Base-by-base conservation (phyloP, 139 green algal genomes). In the Deuterostichococcus epilithicus region DNA sequence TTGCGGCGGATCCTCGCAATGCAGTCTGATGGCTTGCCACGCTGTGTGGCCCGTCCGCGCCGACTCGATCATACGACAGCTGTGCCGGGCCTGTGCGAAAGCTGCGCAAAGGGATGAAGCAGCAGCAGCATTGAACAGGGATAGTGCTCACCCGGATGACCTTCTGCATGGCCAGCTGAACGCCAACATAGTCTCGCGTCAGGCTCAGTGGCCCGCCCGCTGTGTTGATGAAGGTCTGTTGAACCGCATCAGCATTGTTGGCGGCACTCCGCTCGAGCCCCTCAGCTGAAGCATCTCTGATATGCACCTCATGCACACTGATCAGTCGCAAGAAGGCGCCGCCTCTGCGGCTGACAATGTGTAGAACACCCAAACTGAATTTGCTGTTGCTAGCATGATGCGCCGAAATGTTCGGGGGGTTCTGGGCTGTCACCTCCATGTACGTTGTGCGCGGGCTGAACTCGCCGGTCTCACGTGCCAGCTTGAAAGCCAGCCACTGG, bases 401-500 rank as follows among this genome's bases (percentile, higher is more conserved):
- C 26, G 0, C 25, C 6, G 23, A 20, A 47, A 8, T 13, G 2
- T 72, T 28, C 15, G 1, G 15, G n/a, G 1, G 39, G 8, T 5
- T 38, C 66, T 39, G 35, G 33, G n/a, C 36, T 25, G 10, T 5
- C 38, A 68, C 75, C 75, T 80, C 75, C 59, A 47, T 69, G 67
- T 69, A 80, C 2, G 52, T 37, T 1, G 75, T 80, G 32, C 39
- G 39, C 2, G 75, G 75, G 6, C 37, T 42, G 66, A 65, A 80
- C 38, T 72, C 42, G 44, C 67, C 75, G 20, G 39, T n/a, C 1
- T 30, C 44, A 25, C 66, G 26, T 1, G 58, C 71, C 28, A 78
- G 20, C 42, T 68, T 44, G 69, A 72, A 80, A 0, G 70, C 60
- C 70, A 77, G 20, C n/a, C 34, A 81, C 30, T 81, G 44, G 36